Base-by-base conservation (phyloP, 2,329 filamentous ascomycete genomes). In the Xenoacremonium recifei region DNA sequence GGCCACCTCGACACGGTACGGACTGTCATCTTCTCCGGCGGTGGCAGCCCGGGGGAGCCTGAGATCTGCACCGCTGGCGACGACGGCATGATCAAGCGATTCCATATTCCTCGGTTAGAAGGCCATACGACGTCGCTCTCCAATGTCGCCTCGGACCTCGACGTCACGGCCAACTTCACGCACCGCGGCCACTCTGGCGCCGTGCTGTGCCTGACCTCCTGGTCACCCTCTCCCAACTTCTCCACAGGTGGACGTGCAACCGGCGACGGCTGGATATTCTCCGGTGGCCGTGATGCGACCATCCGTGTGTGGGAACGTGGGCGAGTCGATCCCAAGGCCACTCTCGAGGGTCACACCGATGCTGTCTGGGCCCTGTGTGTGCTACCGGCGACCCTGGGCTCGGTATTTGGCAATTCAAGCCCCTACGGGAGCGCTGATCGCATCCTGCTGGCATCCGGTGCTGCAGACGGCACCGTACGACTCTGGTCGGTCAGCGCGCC, bases 181-280 rank as follows among this genome's bases (percentile, higher is more conserved):
- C 93, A 99, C 62, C 82, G 93, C 42, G 93, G 93, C 9, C 93
- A 99, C 61, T 80, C 84, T n/a, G 92, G 93, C 3, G 82, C 90
- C 3, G 91, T 99, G 3, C 87, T 95, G 30, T 89, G 82, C 32
- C 71, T 99, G 19, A 85, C 92, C 0, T 87, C 92, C 4, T 96
- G 89, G 76, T 90, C 89, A 3, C 84, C 89, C 3, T 85, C 89
- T 2, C 87, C 88, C 19, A 93, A 88, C 59, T 96, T 96, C 62
- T 87, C 89, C 6, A 95, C 89, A 15, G 89, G 91, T 25, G 90
- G 91, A 6, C 82, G 91, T 49, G 89, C 88, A 6, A 82, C 87
- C 55, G 92, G 92, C 21, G 93, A 97, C 56, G 93, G 93, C 20
- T 99, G 93, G 93, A 91, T 99, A 51, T 99, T 99, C 66, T 97